phyloP scores from a whole-genome alignment of 441 rosid species.

The Francoa sonchifolia region DNA sequence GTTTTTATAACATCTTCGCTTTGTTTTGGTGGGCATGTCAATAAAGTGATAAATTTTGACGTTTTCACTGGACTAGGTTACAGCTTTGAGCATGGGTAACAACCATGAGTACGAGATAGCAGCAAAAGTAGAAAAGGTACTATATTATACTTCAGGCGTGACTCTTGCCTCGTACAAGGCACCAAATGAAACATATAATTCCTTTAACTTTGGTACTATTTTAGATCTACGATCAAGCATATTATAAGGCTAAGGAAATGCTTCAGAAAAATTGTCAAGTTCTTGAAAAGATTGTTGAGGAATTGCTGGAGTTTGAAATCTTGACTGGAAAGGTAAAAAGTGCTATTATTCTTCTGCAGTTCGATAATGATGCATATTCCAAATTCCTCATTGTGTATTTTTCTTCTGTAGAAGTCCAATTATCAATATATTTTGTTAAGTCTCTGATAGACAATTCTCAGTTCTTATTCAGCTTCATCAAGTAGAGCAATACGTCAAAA shows the following conservation, averaged over 20 bases:
- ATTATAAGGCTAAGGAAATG: constrained; percentile 68
- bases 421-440: too few relatives aligned
- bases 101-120: constrained; percentile 81
- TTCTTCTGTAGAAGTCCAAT: too few relatives aligned
- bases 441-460: too few relatives aligned
- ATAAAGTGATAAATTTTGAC: neutral
- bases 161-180: constrained; percentile 1
- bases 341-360: constrained; percentile 2
- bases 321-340: constrained; percentile 73
- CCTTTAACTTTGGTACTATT: constrained; percentile 9
- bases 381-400: neutral
- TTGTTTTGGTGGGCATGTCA: too few relatives aligned
- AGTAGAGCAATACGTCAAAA: too few relatives aligned
- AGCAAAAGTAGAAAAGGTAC: constrained; percentile 83
- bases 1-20: too few relatives aligned
- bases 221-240: constrained; percentile 79
- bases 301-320: constrained; percentile 79
- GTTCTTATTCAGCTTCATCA: too few relatives aligned
- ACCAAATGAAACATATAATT: constrained; percentile 5
- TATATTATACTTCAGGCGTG: neutral
- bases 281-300: constrained; percentile 87
- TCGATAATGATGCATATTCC: neutral
- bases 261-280: constrained; percentile 56
- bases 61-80: constrained; percentile 29
- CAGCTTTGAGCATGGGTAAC: constrained; percentile 84